These are phyloP conservation scores for Boletus vermiculosoides DNA, from an alignment of 768 basidiomycete species.

Conservation along the genomic window DNA sequence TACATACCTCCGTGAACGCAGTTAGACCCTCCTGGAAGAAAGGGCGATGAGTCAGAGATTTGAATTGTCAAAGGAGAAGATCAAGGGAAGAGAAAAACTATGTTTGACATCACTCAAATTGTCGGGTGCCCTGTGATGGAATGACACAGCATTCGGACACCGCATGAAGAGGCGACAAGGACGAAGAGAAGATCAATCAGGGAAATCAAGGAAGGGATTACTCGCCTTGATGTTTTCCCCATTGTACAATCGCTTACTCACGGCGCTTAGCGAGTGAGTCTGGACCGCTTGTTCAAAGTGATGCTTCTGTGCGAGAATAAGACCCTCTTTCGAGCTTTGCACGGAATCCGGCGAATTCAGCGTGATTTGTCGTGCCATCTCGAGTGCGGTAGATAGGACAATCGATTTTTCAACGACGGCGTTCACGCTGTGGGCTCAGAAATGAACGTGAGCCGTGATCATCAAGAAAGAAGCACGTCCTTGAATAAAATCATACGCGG, in stretches of 20 bases:
- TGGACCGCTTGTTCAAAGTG: constrained; percentile 50
- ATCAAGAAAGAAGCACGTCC: constrained; percentile 10
- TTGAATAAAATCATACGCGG: constrained; percentile 8
- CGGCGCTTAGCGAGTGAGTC: constrained; percentile 44
- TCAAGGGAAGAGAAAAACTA: not conserved
- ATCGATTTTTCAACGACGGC: constrained; percentile 52
- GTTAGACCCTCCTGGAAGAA: constrained; percentile 60
- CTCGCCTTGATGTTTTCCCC: constrained; percentile 71
- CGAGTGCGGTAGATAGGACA: constrained; percentile 61
- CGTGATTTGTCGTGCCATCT: constrained; percentile 56
- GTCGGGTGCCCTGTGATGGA: not conserved
- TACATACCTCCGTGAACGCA: constrained; percentile 53
- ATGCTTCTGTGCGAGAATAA: constrained; percentile 55
- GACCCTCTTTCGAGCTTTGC: constrained; percentile 69
- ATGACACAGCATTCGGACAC: not conserved
- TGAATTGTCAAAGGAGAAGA: not conserved
- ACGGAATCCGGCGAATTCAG: constrained; percentile 78
- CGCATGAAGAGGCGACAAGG: not conserved
- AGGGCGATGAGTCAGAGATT: constrained; percentile 17
- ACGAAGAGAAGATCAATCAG: not conserved
- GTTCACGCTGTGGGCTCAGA: constrained; percentile 55
- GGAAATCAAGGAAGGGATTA: not conserved
- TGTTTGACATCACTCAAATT: constrained; percentile 5
- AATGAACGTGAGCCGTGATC: constrained; percentile 15
- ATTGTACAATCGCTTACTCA: constrained; percentile 52